Percentiles rank a stretch among this genome's conserved stretches.
Conservation (phyloP, 495 filamentous ascomycete species). For the Terfezia claveryi region DNA sequence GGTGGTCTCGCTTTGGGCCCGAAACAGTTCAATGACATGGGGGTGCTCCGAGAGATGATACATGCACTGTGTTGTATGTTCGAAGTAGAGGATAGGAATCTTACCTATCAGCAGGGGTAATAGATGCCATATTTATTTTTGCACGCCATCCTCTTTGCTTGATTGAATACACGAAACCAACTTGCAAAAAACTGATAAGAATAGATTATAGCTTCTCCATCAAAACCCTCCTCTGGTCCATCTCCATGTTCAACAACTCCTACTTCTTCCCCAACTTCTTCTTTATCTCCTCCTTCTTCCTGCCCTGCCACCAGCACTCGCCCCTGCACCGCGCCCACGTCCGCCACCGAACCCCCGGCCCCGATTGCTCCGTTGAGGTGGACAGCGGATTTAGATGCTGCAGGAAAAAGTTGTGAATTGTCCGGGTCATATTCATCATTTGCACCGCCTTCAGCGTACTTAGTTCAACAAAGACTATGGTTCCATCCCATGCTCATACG, state of each 20-base stretch:
- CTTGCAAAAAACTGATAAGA: too few species aligned
- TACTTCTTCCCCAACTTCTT: conserved; percentile 54
- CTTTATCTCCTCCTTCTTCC: conserved; percentile 47
- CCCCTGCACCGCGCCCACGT: conserved; percentile 4
- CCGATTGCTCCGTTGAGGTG: conserved; percentile 2
- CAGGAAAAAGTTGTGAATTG: conserved; percentile 14
- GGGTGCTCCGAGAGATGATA: too few species aligned
- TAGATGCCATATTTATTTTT: too few species aligned
- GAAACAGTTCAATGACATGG: too few species aligned
- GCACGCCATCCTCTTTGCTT: too few species aligned
- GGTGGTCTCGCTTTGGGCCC: too few species aligned
- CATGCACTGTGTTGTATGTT: too few species aligned
- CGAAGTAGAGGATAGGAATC: too few species aligned
- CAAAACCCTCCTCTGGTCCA: conserved; percentile 52
- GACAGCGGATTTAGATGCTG: conserved; percentile 2
- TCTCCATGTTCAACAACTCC: conserved; percentile 49
- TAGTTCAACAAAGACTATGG: conserved; percentile 24
- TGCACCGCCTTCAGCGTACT: conserved; percentile 28
- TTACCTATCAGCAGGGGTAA: too few species aligned
- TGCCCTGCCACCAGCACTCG: conserved; percentile 19
- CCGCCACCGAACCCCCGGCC: conserved; percentile 9
- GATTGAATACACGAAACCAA: too few species aligned
- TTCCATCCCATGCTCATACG: conserved; percentile 57
- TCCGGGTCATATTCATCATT: conserved; percentile 57
- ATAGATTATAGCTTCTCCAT: conserved; percentile 29